Evolutionary conservation across 768 basidiomycete species (phyloP), one percentile per base, ranked within the genome.

Genomic region (Cystobasidiopsis lactophilus): DNA sequence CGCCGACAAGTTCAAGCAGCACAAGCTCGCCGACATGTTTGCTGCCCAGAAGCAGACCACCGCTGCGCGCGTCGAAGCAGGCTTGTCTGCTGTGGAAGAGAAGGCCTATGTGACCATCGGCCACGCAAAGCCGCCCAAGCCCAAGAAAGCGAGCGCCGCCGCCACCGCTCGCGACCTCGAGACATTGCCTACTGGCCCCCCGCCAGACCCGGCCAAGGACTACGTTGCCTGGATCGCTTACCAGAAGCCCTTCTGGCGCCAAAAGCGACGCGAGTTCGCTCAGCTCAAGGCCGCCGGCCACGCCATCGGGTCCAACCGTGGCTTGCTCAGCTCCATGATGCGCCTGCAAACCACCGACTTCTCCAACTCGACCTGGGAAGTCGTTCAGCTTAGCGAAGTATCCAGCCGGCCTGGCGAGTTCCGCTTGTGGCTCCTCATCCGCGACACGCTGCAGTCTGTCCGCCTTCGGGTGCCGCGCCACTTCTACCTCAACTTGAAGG

Each of bases 1-100:
- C 16, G 77, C 88, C 39, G 91, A 96, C 72, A 93, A 85, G 68
- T 95, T 96, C 71, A 88, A 85, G 65, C 93, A 98, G 66, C 91
- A 95, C 67, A 95, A 89, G 68, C 70, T 98, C 47, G 89, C 86
- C 0, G 86, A 95, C 60, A 95, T 96, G 70, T 96, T 98, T 69
- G 57, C 65, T 5, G 53, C 53, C 21, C 73, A 69, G 53, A 67
- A 67, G 40, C 65, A 66, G 29, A 64, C 45, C 52, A 29, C 51
- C 21, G 50, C 55, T 23, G 24, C n/a, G 18, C 45, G 45, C 23
- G 24, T 26, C 4, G 44, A 41, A 60, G 16, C 66, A 63, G 48
- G 66, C 30, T 62, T 61, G 47, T 62, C 63, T 59, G 63, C 65
- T 67, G 38, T 41, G 35, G 52, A 64, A 1, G 68, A 69, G 19